Evolutionary conservation across 2,329 filamentous ascomycete species (phyloP), one percentile per base, ranked within the genome.

Genomic region (Alternaria gaisen): DNA sequence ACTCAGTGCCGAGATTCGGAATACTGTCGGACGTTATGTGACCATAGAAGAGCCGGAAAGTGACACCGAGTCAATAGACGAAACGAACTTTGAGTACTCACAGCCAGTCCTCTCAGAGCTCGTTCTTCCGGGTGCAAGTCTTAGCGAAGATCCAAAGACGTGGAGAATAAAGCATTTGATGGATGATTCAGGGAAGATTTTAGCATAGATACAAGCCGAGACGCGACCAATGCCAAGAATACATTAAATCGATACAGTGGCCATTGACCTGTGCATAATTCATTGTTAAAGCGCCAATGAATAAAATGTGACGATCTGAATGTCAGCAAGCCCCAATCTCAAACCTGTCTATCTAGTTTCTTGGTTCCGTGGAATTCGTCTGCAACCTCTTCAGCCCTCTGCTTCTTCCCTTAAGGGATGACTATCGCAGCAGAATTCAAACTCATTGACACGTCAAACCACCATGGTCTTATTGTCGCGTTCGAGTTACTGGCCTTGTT

Each of bases 121-220:
- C 26, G 44, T 60, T 9, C 52, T 60, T 14, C 57, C 57, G 6
- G 43, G 52, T 8, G 22, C 53, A 6, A 51, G 42, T 36, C 44
- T 60, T 22, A 20, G 42, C 43, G 51, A 51, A 12, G 43, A 55
- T 10, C 52, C 57, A 26, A 34, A 56, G 20, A 20, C 12, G 18
- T 42, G 57, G 43, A 43, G 57, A 26, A 18, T 60, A 22, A 46
- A 28, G 28, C 50, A 56, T 42, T 44, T 60, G 28, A 24, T 28
- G 34, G 51, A 43, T 11, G 36, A 51, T 8, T 16, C 28, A 3
- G 30, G 57, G 16, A 53, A 38, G 20, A 16, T 11, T 36, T 14
- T 22, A n/a, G 30, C 20, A 36, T 50, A 50, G 32, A 14, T 36
- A 24, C 4, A 6, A 16, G 24, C 12, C 16, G 14, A n/a, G 14